Evolutionary conservation across 495 filamentous ascomycete genomes (phyloP).

Genomic region (Beverwykella pulmonaria): DNA sequence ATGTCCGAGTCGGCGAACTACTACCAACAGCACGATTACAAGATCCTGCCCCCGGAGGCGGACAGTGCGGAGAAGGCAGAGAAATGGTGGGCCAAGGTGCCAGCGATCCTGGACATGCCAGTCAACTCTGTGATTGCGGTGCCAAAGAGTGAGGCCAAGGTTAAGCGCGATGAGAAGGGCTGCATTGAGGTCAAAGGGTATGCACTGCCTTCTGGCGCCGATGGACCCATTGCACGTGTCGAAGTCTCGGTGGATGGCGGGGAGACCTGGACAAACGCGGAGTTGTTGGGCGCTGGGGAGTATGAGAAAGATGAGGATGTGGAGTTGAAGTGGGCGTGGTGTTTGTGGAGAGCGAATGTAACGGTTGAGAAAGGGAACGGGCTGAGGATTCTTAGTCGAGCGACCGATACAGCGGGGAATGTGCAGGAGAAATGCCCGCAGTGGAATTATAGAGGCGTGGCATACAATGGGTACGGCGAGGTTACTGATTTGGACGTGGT

Average conservation of each 20-base stretch:
- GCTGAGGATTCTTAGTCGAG: conserved; percentile 55
- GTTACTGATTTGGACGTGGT: conserved; percentile 47
- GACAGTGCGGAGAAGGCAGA: conserved; percentile 50
- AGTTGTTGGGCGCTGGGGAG: conserved; percentile 37
- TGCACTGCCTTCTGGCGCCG: conserved; percentile 57
- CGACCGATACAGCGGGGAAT: conserved; percentile 57
- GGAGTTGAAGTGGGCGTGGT: conserved; percentile 55
- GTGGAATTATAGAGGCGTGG: conserved; percentile 65
- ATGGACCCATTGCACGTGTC: conserved; percentile 58
- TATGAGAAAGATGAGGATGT: conserved; percentile 6
- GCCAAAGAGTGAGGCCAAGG: conserved; percentile 49
- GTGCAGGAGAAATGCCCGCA: conserved; percentile 50
- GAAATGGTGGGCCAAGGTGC: conserved; percentile 46
- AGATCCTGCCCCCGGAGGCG: conserved; percentile 45
- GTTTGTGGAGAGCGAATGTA: conserved; percentile 51
- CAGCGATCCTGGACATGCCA: conserved; percentile 46
- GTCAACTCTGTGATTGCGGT: conserved; percentile 57
- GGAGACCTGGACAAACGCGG: conserved; percentile 54
- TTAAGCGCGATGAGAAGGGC: conserved; percentile 46
- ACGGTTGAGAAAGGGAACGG: conserved; percentile 38
- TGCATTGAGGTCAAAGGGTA: conserved; percentile 57
- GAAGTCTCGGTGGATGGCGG: conserved; percentile 58
- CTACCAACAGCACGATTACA: conserved; percentile 49
- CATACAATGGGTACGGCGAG: conserved; percentile 64
- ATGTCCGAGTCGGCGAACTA: conserved; percentile 39